A percentile compares a stretch with the other conserved stretches of the same genome.
Conservation (phyloP, 495 filamentous ascomycete genomes). For the Aspergillus sclerotiicarbonarius region DNA sequence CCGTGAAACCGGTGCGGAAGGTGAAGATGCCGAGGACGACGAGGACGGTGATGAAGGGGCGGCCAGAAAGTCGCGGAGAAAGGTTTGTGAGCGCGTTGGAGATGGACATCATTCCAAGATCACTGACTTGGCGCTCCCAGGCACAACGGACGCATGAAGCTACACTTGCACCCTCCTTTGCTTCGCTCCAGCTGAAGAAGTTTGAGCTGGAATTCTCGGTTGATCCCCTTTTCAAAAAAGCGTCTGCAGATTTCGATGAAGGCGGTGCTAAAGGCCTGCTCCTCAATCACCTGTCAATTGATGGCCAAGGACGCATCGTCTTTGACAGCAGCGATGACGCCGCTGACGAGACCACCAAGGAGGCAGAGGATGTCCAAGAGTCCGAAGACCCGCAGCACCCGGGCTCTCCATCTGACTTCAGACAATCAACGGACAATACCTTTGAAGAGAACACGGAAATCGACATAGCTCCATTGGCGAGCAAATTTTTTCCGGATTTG, state of each 20-base stretch:
- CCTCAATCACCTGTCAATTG: conserved; percentile 92
- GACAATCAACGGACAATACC: conserved; percentile 40
- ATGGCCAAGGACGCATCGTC: conserved; percentile 85
- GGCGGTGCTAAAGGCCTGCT: conserved; percentile 94
- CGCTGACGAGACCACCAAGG: conserved; percentile 58
- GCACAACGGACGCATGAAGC: conserved; percentile 82
- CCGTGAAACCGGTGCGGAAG: conserved; percentile 61
- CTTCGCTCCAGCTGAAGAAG: conserved; percentile 88
- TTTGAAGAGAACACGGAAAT: conserved; percentile 66
- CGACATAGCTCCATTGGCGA: conserved; percentile 69
- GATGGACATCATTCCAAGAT: neutral
- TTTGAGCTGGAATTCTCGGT: conserved; percentile 97
- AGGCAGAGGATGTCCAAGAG: conserved; percentile 44
- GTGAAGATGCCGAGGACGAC: conserved; percentile 62
- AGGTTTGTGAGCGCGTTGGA: conserved; percentile 41
- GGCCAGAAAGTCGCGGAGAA: conserved; percentile 71
- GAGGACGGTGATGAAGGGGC: conserved; percentile 81
- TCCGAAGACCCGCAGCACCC: conserved; percentile 35
- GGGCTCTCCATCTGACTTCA: conserved; percentile 18
- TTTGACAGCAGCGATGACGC: conserved; percentile 97
- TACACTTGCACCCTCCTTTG: conserved; percentile 84
- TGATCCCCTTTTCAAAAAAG: conserved; percentile 97
- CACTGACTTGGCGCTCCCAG: conserved; percentile 27
- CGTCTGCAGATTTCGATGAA: conserved; percentile 96
- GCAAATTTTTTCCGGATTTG: conserved; percentile 86